phyloP scores from a whole-genome alignment of 2,329 filamentous ascomycete genomes.

The Cordyceps sp. region DNA sequence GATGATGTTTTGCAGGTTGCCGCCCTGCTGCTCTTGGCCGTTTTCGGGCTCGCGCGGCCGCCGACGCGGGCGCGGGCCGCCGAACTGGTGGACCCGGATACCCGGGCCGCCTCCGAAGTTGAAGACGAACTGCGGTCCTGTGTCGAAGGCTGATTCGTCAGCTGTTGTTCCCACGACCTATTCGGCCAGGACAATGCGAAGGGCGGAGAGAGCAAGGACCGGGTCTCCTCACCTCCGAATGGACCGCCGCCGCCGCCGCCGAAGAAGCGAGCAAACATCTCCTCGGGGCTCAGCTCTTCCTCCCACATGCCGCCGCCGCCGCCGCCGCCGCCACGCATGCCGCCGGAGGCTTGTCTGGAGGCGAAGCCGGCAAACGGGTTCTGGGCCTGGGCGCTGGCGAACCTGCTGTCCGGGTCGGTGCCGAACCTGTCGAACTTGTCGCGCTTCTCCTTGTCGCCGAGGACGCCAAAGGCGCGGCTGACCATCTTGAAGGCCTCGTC shows the following conservation, averaged over 20 bases:
- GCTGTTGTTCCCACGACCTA: constrained; percentile 2
- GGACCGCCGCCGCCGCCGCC: constrained; percentile 53
- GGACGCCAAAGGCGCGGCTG: constrained; percentile 76
- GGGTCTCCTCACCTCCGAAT: constrained; percentile 22
- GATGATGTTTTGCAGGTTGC: constrained; percentile 42
- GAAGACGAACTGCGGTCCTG: constrained; percentile 81
- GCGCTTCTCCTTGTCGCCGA: constrained; percentile 80
- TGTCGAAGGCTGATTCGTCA: constrained; percentile 42
- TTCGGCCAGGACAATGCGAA: no score
- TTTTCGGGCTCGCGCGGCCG: constrained; percentile 51
- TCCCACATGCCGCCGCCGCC: constrained; percentile 54
- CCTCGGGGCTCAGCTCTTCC: constrained; percentile 88
- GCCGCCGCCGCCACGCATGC: constrained; percentile 26
- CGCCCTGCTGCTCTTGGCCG: constrained; percentile 24
- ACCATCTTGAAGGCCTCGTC: constrained; percentile 99
- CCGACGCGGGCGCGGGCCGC: constrained; percentile 58
- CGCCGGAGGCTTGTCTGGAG: constrained; percentile 22
- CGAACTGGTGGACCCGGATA: constrained; percentile 89
- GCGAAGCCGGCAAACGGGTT: constrained; percentile 51
- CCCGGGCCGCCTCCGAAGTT: constrained; percentile 86
- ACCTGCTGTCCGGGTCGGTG: constrained; percentile 81
- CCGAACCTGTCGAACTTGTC: constrained; percentile 77
- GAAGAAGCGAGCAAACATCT: constrained; percentile 96
- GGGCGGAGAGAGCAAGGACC: not conserved
- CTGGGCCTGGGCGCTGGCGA: constrained; percentile 44